Conservation (phyloP, 306 rosid genomes). For the Styphnolobium japonicum region DNA sequence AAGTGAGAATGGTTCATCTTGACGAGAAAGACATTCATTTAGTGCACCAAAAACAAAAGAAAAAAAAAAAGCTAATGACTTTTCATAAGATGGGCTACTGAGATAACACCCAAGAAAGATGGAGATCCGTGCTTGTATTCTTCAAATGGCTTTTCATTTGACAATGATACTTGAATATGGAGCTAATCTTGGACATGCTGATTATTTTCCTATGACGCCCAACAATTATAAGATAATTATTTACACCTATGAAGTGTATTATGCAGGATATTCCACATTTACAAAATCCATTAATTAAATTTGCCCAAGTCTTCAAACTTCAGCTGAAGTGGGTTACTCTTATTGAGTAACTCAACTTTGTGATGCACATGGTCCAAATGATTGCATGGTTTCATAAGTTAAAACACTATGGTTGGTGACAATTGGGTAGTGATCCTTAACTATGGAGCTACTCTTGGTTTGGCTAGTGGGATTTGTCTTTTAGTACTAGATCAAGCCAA, state of each 20-base stretch:
- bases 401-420: neutral
- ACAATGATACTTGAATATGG: neutral
- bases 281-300: neutral
- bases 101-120: neutral
- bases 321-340: neutral
- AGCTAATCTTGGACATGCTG: neutral
- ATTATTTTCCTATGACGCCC: neutral
- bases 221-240: neutral
- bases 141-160: slow-evolving; percentile 3
- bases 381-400: slow-evolving; percentile 1
- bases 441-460: neutral
- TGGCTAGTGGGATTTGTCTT: neutral
- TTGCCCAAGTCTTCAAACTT: neutral
- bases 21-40: neutral
- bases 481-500: neutral
- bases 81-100: neutral
- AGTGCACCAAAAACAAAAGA: neutral
- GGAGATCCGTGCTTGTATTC: neutral
- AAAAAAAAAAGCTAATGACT: neutral
- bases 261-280: neutral
- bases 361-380: neutral
- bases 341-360: neutral
- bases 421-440: neutral
- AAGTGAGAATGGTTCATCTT: neutral
- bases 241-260: neutral